Conservation (phyloP, 2,329 filamentous ascomycete genomes). For the Taxawa tesnikishii region DNA sequence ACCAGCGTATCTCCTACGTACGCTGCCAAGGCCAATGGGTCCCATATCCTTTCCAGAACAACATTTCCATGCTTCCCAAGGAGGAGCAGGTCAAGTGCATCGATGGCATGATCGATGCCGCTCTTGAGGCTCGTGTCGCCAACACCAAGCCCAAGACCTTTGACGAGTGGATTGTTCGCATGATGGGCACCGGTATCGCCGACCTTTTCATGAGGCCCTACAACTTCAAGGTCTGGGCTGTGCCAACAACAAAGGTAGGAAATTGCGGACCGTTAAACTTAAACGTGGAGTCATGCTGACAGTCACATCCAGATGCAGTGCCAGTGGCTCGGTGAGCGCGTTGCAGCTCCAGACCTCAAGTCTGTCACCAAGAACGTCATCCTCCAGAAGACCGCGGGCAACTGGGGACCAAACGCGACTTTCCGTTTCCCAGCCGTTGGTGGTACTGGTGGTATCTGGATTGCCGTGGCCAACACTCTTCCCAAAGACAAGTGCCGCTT, state of each 20-base stretch:
- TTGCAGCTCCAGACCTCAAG: slow-evolving; percentile 94
- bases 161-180: slow-evolving; percentile 95
- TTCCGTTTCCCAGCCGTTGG: slow-evolving; percentile 96
- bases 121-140: slow-evolving; percentile 72
- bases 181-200: slow-evolving; percentile 78
- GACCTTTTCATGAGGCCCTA: slow-evolving; percentile 98
- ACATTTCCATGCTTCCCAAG: slow-evolving; percentile 96
- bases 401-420: slow-evolving; percentile 96
- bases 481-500: slow-evolving; percentile 86
- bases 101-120: slow-evolving; percentile 90
- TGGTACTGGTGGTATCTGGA: slow-evolving; percentile 98
- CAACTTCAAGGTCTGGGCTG: slow-evolving; percentile 99
- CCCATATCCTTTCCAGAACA: slow-evolving; percentile 99
- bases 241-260: slow-evolving; percentile 89
- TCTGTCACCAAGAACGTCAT: slow-evolving; percentile 86
- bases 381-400: slow-evolving; percentile 87
- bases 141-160: slow-evolving; percentile 93
- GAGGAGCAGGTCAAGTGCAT: slow-evolving; percentile 92
- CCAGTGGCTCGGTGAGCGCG: slow-evolving; percentile 95
- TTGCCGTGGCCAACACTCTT: slow-evolving; percentile 84
- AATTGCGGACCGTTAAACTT: not conserved
- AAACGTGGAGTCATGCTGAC: slow-evolving; percentile 7
- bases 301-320: slow-evolving; percentile 74
- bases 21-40: slow-evolving; percentile 96
- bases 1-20: slow-evolving; percentile 98